Evolutionary conservation across 768 basidiomycete genomes (phyloP), one percentile per base, ranked within the genome.

Genomic region (Macrolepiota albuminosa): DNA sequence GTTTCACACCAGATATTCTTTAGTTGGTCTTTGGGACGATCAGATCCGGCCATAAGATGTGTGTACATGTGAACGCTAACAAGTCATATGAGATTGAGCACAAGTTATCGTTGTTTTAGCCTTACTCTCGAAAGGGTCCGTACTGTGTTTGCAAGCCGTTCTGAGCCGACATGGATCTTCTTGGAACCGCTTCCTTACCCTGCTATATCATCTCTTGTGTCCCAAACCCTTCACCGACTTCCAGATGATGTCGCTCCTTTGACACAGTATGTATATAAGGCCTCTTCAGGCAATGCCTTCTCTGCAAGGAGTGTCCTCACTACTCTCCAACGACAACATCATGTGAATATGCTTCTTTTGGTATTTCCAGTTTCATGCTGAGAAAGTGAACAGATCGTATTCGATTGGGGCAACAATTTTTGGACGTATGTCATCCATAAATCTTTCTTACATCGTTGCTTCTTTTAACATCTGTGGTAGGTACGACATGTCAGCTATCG

Each of bases 261-360:
- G 48, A 81, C 86, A 5, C 75, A 77, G 18, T 79, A 88, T 52
- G 74, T 89, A 16, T 82, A 78, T 63, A 74, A 76, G 1, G 74
- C 81, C 11, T 87, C 88, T 1, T 79, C 80, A 18, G 89, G 89
- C 7, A 91, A 89, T 68, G 83, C 87, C 0, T 89, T 91, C 65
- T 83, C 84, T 6, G 84, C 85, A 3, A 73, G 87, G 56, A 89
- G 81, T 64, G 78, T 89, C 54, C 70, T 91, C 34, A 78, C 76
- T 37, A 86, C 84, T 1, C 72, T 89, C 3, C 85, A 88, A 54
- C 75, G 87, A 18, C 86, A 87, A 66, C 77, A 79, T 60, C 77
- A 83, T 67, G 87, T 87, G 66, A 51, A 84, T 14, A 54, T 49
- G 37, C 6, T 55, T 55, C 49, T 43, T 61, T 24, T 54, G 31